These are phyloP conservation scores for Pseudogymnoascus sp. DNA, from an alignment of 2,329 filamentous ascomycete species.

Conservation along the genomic window DNA sequence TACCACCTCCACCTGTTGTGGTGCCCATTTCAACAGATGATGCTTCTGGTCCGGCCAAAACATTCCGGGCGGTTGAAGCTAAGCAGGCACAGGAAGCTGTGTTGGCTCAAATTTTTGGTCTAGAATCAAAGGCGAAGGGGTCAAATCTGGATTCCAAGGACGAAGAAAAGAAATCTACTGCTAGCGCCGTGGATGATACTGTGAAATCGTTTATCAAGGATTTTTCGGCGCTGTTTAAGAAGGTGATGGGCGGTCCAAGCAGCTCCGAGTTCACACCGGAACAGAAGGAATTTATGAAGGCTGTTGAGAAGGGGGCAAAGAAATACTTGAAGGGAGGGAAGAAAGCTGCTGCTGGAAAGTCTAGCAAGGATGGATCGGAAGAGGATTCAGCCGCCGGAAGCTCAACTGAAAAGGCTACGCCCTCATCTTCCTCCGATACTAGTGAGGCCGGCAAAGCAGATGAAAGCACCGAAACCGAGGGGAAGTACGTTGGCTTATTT, in stretches of 20 bases:
- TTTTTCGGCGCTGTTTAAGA: slow-evolving; percentile 36
- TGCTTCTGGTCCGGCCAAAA: slow-evolving; percentile 37
- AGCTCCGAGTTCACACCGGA: slow-evolving; percentile 32
- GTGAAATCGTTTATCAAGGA: slow-evolving; percentile 32
- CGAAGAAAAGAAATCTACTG: slow-evolving; percentile 17
- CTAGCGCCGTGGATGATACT: slow-evolving; percentile 22
- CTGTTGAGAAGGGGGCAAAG: slow-evolving; percentile 43
- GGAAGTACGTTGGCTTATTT: slow-evolving; percentile 19
- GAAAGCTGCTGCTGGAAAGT: slow-evolving; percentile 12
- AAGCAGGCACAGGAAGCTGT: slow-evolving; percentile 47
- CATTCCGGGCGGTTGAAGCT: slow-evolving; percentile 44
- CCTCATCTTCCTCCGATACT: slow-evolving; percentile 14
- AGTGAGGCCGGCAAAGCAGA: slow-evolving; percentile 20
- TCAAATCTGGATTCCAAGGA: background rate
- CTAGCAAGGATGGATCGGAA: slow-evolving; percentile 12
- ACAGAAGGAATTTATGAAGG: slow-evolving; percentile 40
- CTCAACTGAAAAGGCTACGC: slow-evolving; percentile 18
- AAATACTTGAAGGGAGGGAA: slow-evolving; percentile 40
- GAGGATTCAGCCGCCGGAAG: slow-evolving; percentile 15
- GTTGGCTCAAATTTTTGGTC: slow-evolving; percentile 44
- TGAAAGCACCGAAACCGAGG: slow-evolving; percentile 11
- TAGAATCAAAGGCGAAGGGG: slow-evolving; percentile 31
- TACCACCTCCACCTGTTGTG: slow-evolving; percentile 25
- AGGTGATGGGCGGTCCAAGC: slow-evolving; percentile 36
- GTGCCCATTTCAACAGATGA: slow-evolving; percentile 28